Evolutionary conservation across 495 filamentous ascomycete genomes (phyloP), one percentile per base, ranked within the genome.

Genomic region (Penicillium verhagenii): DNA sequence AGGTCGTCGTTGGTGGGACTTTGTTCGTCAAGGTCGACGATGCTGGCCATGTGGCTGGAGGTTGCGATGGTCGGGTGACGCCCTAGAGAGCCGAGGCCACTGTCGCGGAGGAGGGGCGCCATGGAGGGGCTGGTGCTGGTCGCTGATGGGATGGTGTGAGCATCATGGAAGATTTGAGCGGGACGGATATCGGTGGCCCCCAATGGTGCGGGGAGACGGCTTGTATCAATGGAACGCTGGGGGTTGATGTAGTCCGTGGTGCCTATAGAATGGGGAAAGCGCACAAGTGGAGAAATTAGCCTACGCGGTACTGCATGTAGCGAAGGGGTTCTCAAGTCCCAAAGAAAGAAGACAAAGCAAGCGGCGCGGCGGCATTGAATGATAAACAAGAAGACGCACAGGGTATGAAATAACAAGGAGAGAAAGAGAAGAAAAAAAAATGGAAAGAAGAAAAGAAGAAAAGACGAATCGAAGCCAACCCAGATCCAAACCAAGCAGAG

Each of bases 101-200:
- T 82, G 57, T 90, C 86, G 28, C 66, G 67, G 43, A 92, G 82
- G 6, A 85, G 81, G 2, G 88, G 85, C 9, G 85, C 79, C 74
- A 96, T 87, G 16, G 88, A 82, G 10, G 88, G 80, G 21, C 80
- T 79, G 29, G 79, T 62, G 31, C 72, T 72, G 54, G 77, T 61
- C 59, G 79, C 66, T 52, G 82, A 74, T 43, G 87, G 86, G 65
- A 85, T 84, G 45, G 80, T 68, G 42, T 86, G 81, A 58, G 91
- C 89, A 29, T 83, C 84, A 39, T 85, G 80, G 72, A 96, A 96
- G 56, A 90, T 83, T 50, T 96, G 90, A 25, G 85, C 74, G 31
- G 85, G 83, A 45, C 91, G 87, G 33, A 91, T 77, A 53, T 92
- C 86, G 23, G 67, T 86, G 13, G 67, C 59, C 19, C 65, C 24